Percentiles rank a stretch among this genome's conserved stretches.
Conservation (phyloP, 2,329 filamentous ascomycete genomes). For the Coniella lustricola region DNA sequence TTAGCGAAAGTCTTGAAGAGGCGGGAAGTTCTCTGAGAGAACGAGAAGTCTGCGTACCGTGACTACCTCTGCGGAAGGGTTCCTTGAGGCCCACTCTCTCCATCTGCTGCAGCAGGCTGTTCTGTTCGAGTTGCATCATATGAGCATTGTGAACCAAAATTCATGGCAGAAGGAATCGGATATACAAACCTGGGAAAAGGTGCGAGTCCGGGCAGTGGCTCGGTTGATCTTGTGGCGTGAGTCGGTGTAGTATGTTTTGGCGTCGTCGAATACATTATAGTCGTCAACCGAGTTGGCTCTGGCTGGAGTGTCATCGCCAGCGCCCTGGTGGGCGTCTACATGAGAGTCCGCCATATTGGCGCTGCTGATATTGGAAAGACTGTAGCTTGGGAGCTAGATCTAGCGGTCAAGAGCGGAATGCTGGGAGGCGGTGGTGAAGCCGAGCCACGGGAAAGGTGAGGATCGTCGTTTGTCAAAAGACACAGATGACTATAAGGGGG, state of each 20-base stretch:
- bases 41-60: constrained; percentile 35
- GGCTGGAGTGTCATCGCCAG: neutral
- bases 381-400: neutral
- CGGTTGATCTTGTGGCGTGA: constrained; percentile 43
- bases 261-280: constrained; percentile 46
- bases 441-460: no score
- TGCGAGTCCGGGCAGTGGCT: constrained; percentile 44
- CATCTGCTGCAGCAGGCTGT: constrained; percentile 46
- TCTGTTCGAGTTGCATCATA: constrained; percentile 29
- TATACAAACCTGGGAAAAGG: constrained; percentile 45
- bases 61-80: constrained; percentile 52
- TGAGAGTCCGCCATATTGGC: constrained; percentile 10
- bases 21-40: neutral
- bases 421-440: neutral
- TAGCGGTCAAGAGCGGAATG: neutral
- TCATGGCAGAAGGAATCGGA: no score
- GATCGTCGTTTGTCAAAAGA: no score
- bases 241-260: constrained; percentile 52
- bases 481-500: no score
- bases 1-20: neutral
- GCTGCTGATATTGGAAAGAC: neutral
- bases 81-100: constrained; percentile 44
- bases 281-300: constrained; percentile 37
- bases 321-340: constrained; percentile 7
- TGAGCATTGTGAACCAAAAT: constrained; percentile 22